Conservation (phyloP, 1,284 basidiomycete genomes). For the Microbotryum intermedium region DNA sequence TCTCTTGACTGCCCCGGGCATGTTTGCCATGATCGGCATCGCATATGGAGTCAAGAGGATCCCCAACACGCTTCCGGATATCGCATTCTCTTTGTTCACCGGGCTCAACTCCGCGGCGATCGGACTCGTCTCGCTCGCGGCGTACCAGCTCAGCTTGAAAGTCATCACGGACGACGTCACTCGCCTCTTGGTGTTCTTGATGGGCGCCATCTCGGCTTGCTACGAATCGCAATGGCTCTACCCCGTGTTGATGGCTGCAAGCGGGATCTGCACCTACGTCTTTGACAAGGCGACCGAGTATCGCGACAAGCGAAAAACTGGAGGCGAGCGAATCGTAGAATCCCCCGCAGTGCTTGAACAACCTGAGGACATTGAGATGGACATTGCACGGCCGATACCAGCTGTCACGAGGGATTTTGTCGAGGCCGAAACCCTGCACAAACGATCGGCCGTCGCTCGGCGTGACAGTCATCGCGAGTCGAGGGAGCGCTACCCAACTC, state of each 20-base stretch:
- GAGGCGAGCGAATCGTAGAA: not conserved
- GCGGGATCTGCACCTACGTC: slow-evolving; percentile 35
- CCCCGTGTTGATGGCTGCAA: slow-evolving; percentile 41
- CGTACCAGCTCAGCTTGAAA: slow-evolving; percentile 47
- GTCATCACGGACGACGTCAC: slow-evolving; percentile 48
- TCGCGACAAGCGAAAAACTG: not conserved
- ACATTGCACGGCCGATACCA: slow-evolving; percentile 3
- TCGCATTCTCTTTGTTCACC: slow-evolving; percentile 49
- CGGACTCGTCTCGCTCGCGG: slow-evolving; percentile 52
- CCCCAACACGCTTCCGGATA: slow-evolving; percentile 44
- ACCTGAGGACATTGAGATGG: slow-evolving; percentile 4
- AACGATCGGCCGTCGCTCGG: not conserved
- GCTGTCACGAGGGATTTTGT: not conserved
- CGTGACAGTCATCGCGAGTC: not conserved
- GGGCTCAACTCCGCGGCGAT: slow-evolving; percentile 54
- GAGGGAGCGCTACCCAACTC: slow-evolving; percentile 6
- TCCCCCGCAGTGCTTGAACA: not conserved
- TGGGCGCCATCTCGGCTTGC: slow-evolving; percentile 47
- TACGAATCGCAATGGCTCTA: slow-evolving; percentile 49
- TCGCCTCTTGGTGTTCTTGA: slow-evolving; percentile 45
- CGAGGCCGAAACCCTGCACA: not conserved
- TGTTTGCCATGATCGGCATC: slow-evolving; percentile 49
- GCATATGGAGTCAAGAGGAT: slow-evolving; percentile 48
- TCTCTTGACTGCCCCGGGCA: slow-evolving; percentile 43
- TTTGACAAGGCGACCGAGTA: not conserved